Evolutionary conservation across 331 rosid genomes (phyloP).

Genomic region (Pyracantha coccinea): DNA sequence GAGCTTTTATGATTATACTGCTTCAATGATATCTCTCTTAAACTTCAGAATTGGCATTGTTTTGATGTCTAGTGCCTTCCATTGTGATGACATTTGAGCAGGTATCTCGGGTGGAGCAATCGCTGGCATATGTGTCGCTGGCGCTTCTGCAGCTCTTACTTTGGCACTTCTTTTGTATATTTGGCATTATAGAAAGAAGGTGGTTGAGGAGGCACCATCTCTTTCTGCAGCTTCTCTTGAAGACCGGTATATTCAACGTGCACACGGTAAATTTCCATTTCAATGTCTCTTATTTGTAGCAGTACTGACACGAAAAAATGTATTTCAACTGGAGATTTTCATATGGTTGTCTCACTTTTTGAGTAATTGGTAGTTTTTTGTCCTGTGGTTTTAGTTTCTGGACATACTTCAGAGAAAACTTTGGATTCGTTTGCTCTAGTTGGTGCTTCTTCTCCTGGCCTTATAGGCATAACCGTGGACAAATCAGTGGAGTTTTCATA

Average conservation of each 20-base stretch:
- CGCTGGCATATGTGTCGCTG: conserved; percentile 49
- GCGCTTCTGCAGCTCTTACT: conserved; percentile 32
- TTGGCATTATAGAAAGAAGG: conserved; percentile 35
- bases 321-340: not conserved
- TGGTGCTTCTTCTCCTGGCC: conserved; percentile 19
- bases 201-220: conserved; percentile 20
- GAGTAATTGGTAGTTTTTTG: not conserved
- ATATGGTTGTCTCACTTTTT: not conserved
- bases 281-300: no score
- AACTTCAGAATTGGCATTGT: not conserved
- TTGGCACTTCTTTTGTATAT: conserved; percentile 31
- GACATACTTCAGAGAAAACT: conserved; percentile 27
- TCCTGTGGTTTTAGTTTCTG: conserved; percentile 30
- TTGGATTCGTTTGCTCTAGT: conserved; percentile 20
- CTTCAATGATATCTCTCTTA: not conserved
- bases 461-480: conserved; percentile 61
- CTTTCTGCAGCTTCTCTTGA: conserved; percentile 19
- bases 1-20: conserved; percentile 21
- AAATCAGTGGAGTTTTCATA: conserved; percentile 84
- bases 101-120: conserved; percentile 57
- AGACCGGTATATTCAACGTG: conserved; percentile 29
- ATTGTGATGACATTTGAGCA: conserved; percentile 34
- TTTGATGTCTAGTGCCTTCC: conserved; percentile 13
- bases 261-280: conserved; percentile 25
- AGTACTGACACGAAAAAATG: no score